Base-by-base conservation (phyloP, 805 yeast genomes). In the Henningerozyma blattae region DNA sequence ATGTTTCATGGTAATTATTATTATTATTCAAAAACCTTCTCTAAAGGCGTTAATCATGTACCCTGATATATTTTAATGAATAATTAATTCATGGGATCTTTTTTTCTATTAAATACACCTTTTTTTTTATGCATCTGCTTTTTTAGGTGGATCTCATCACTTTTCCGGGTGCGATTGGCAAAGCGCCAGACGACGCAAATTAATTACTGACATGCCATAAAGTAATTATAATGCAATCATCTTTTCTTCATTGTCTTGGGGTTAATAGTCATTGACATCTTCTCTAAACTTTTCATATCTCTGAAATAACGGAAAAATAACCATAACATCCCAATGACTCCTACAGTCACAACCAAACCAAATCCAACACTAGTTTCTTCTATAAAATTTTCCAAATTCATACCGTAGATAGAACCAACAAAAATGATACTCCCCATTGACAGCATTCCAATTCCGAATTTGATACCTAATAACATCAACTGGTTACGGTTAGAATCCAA, bases 401-500 rank as follows among this genome's bases (percentile, higher is more conserved):
- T 91, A 24, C 99, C 99, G 56, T 87, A 91, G 9, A 85, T 62
- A 0, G 95, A 80, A 2, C 94, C 91, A 13, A 84, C 53, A 43
- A 82, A 83, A 30, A 93, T 62, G 1, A 91, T 79, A 13, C 77
- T 71, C 2, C 94, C 94, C 48, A 87, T 62, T 3, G 94, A 78
- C 24, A 91, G 61, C 36, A 93, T 66, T 0, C 94, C 91, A 18
- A 85, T 75, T 33, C 91, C 77, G 53, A 85, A 84, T 45, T 80
- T 69, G 36, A 91, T 64, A 3, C 94, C 94, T 27, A 91, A 62
- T 19, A 86, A 55, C 95, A 91, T 86, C 39, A 91, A 65, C 44
- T 89, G 85, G 56, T 91, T 91, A 56, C 99, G 71, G 56, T 91
- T 89, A 1, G 96, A 80, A 53, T 91, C 99, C 38, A 91, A 61